A percentile compares a stretch with the other conserved stretches of the same genome.
Conservation (phyloP, 2,329 filamentous ascomycete genomes). For the Leptographium wingfieldii region DNA sequence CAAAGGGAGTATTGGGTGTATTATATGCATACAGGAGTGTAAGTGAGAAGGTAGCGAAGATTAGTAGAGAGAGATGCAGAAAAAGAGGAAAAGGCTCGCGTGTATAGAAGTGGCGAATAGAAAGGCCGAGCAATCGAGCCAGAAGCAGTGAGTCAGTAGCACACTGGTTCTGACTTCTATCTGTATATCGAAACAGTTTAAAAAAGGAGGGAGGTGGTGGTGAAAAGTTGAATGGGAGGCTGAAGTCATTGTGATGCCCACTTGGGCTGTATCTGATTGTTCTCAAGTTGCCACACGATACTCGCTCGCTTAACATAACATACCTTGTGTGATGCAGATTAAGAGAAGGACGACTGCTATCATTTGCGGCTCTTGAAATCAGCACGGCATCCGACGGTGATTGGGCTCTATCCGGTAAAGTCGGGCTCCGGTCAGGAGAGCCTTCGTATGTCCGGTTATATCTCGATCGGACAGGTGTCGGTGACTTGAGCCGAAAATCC, state of each 20-base stretch:
- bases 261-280: not conserved
- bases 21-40: too few species aligned
- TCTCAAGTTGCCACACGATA: not conserved
- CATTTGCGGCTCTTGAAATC: not conserved
- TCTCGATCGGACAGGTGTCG: conserved; percentile 11
- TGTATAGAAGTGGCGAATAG: not conserved
- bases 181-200: not conserved
- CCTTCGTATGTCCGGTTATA: conserved; percentile 5
- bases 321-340: not conserved
- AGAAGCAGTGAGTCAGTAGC: not conserved
- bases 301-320: not conserved
- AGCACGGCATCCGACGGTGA: conserved; percentile 12
- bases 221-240: not conserved
- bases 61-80: not conserved
- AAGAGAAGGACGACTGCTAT: not conserved
- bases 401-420: conserved; percentile 1
- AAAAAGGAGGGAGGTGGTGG: not conserved
- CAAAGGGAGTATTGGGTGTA: not conserved
- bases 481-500: conserved; percentile 11
- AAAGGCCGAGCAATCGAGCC: not conserved
- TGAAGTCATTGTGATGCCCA: not conserved
- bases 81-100: not conserved
- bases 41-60: not conserved
- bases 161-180: not conserved
- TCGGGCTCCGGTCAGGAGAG: conserved; percentile 4